Evolutionary conservation across 2,329 filamentous ascomycete species (phyloP).

Genomic region (Lithohypha guttulata): DNA sequence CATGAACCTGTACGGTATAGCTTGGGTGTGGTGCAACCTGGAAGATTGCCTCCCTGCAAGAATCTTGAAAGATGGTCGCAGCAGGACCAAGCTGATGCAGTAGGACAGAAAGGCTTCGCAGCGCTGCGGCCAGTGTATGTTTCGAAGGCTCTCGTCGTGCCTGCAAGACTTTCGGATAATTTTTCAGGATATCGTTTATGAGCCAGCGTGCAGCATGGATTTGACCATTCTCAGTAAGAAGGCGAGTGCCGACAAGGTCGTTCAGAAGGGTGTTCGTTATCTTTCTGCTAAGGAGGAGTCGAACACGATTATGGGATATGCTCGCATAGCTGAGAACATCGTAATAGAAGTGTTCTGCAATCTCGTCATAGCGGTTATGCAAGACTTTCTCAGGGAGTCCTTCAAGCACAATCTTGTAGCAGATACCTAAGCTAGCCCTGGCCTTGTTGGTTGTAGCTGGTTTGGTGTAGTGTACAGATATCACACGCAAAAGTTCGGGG

Average conservation of each 20-base stretch:
- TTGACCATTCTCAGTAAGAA: slow-evolving; percentile 83
- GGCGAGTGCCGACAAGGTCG: slow-evolving; percentile 66
- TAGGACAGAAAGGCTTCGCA: slow-evolving; percentile 69
- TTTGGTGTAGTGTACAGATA: slow-evolving; percentile 72
- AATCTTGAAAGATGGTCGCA: slow-evolving; percentile 65
- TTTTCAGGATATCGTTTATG: slow-evolving; percentile 81
- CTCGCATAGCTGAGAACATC: slow-evolving; percentile 68
- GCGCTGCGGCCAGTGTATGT: slow-evolving; percentile 64
- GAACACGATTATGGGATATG: slow-evolving; percentile 75
- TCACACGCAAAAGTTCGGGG: slow-evolving; percentile 62
- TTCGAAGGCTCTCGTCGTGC: slow-evolving; percentile 84
- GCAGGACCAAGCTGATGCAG: slow-evolving; percentile 74
- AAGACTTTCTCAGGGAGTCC: slow-evolving; percentile 72
- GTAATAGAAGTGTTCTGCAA: slow-evolving; percentile 68
- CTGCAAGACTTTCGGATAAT: slow-evolving; percentile 81
- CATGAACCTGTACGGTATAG: slow-evolving; percentile 89
- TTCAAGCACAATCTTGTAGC: slow-evolving; percentile 72
- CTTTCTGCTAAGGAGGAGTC: slow-evolving; percentile 70
- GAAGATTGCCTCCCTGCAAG: slow-evolving; percentile 73
- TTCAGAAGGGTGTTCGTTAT: slow-evolving; percentile 77
- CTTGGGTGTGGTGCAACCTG: slow-evolving; percentile 90
- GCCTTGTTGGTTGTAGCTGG: slow-evolving; percentile 67
- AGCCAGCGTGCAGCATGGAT: slow-evolving; percentile 68
- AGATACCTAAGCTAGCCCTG: slow-evolving; percentile 73
- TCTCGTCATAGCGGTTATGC: slow-evolving; percentile 68